Evolutionary conservation across 2,329 filamentous ascomycete species (phyloP), one percentile per base, ranked within the genome.

Genomic region (Sphaerulina vaccinii): DNA sequence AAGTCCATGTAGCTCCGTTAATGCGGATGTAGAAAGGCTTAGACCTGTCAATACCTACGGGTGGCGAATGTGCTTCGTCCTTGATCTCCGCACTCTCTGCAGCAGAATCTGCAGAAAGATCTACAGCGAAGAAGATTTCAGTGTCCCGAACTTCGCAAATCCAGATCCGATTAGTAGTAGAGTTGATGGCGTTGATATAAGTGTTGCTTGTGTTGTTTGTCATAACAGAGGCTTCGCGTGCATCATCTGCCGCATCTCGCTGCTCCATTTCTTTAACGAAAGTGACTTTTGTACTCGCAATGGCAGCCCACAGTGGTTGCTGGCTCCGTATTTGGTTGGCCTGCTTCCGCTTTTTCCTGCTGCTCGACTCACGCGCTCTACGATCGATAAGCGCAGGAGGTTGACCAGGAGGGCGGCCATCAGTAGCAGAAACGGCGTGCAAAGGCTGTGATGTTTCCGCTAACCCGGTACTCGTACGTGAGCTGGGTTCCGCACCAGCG

Each of bases 251-350:
- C 52, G 85, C 84, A 68, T 88, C 84, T 60, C 88, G 92, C 68
- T 95, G 82, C 72, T 79, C 76, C 69, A 77, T 80, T 75, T 72
- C 91, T 74, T 95, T 93, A 67, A 95, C 85, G 73, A 96, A 90
- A 63, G 93, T 92, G 68, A 96, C 91, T 78, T 96, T 96, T 67
- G 91, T 96, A 73, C 90, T 96, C 45, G 91, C 91, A 62, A 96
- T 81, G 41, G 91, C 91, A 58, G 91, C 90, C 91, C 91, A 96
- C 59, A 96, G 82, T 42, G 91, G 91, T 73, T 96, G 91, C 67
- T 90, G 85, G 69, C 90, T 88, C 70, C 91, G 81, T 61, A 95
- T 90, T 71, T 93, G 88, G 52, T 90, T 90, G 67, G 88, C 92
- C 73, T 95, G 90, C 74, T 93, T 92, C 73, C 87, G 84, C 74